Evolutionary conservation across 805 yeast genomes (phyloP).

Genomic region (Dipodascopsis uninucleata): DNA sequence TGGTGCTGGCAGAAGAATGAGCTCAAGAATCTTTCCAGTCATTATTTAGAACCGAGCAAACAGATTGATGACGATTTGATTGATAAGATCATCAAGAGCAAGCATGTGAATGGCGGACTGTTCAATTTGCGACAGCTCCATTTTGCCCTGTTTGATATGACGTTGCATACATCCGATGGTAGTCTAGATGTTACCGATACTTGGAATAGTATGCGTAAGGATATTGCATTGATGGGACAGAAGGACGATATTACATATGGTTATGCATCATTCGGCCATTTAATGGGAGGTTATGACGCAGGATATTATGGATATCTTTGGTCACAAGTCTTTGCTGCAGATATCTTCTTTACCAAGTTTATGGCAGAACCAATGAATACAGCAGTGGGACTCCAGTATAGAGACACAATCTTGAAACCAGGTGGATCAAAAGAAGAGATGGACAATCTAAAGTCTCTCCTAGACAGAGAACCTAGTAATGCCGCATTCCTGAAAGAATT

Average conservation of each 20-base stretch:
- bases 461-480: constrained; percentile 73
- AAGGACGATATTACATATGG: constrained; percentile 50
- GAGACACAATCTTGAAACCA: constrained; percentile 62
- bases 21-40: constrained; percentile 58
- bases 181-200: constrained; percentile 50
- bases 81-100: constrained; percentile 56
- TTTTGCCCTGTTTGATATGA: constrained; percentile 75
- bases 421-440: constrained; percentile 74
- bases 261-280: constrained; percentile 70
- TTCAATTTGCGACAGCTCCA: constrained; percentile 70
- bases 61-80: constrained; percentile 55
- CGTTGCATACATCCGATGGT: constrained; percentile 54
- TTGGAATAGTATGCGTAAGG: constrained; percentile 67
- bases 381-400: constrained; percentile 58
- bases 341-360: constrained; percentile 71
- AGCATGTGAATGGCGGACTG: constrained; percentile 73
- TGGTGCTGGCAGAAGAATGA: constrained; percentile 78
- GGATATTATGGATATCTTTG: constrained; percentile 85
- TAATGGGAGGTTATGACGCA: constrained; percentile 80
- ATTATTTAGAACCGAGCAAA: constrained; percentile 55
- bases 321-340: constrained; percentile 82
- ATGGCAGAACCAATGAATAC: constrained; percentile 63
- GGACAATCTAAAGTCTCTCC: constrained; percentile 58
- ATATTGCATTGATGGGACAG: constrained; percentile 52
- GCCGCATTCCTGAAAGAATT: constrained; percentile 70